Conservation (phyloP, 352 stramenopile genomes). For the Pythium vanterpoolii region DNA sequence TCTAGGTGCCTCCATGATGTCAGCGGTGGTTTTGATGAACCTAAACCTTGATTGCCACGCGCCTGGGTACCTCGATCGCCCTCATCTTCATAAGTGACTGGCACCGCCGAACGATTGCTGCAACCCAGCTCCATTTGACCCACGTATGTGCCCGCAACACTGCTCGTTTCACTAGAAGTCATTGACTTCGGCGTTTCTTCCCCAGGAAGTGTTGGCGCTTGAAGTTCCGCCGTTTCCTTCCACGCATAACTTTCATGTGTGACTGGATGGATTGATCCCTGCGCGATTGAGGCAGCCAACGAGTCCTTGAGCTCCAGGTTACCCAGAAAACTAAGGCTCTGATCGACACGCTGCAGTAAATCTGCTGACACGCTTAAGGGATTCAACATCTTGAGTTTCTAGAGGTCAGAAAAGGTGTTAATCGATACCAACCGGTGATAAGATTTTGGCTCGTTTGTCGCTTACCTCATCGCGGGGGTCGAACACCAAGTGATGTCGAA, state of each 20-base stretch:
- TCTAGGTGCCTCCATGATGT: conserved; percentile 61
- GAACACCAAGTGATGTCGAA: conserved; percentile 87
- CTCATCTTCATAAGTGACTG: conserved; percentile 2
- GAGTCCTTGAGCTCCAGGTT: conserved; percentile 59
- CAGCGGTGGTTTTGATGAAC: conserved; percentile 31
- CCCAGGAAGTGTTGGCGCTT: conserved; percentile 4
- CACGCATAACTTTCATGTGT: conserved; percentile 76
- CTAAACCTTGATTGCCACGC: background rate
- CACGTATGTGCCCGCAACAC: conserved; percentile 3
- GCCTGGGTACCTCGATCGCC: background rate
- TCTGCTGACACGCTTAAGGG: conserved; percentile 54
- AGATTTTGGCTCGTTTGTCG: background rate
- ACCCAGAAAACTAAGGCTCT: conserved; percentile 60
- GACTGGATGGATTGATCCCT: conserved; percentile 53
- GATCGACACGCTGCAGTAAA: conserved; percentile 52
- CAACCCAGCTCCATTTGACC: background rate
- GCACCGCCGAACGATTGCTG: background rate
- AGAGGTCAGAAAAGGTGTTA: background rate
- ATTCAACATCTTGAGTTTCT: conserved; percentile 82
- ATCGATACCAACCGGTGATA: background rate
- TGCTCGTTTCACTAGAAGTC: conserved; percentile 60
- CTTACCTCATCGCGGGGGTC: conserved; percentile 65
- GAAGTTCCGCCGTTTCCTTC: conserved; percentile 36
- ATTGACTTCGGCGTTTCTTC: conserved; percentile 34
- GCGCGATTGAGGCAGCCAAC: conserved; percentile 51